These are phyloP conservation scores for Trichoderma virens DNA, from an alignment of 495 filamentous ascomycete genomes.

Conservation along the genomic window DNA sequence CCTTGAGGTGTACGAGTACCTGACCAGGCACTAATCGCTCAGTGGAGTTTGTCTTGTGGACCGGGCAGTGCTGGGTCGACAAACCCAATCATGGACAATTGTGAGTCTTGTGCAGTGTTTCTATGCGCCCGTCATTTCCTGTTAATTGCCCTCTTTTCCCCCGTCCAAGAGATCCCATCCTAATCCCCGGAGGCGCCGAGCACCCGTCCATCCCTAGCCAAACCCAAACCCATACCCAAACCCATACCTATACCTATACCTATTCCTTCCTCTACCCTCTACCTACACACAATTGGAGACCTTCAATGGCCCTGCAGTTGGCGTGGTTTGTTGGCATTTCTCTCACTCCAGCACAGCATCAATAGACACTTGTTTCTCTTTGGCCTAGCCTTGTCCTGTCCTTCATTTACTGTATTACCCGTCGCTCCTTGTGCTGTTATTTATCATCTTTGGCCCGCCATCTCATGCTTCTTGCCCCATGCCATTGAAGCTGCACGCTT, in stretches of 20 bases:
- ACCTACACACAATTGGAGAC: background rate
- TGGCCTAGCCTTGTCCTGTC: background rate
- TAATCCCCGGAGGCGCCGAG: background rate
- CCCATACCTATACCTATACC: too few species aligned
- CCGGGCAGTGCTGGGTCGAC: background rate
- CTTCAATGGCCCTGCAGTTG: background rate
- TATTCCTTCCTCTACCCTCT: background rate
- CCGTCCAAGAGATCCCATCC: too few species aligned
- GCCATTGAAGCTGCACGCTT: conserved; percentile 6
- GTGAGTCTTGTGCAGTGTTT: background rate
- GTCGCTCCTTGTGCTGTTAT: background rate
- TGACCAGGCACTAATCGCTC: background rate
- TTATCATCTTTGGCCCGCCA: background rate
- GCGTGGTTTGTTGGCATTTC: background rate
- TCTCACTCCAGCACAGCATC: background rate
- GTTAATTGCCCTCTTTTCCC: background rate
- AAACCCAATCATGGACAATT: background rate
- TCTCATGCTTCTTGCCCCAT: conserved; percentile 1
- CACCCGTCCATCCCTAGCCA: background rate
- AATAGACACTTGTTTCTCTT: background rate
- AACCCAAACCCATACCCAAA: too few species aligned
- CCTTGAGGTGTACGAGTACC: background rate
- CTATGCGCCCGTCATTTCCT: background rate
- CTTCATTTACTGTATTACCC: background rate
- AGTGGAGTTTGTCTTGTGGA: background rate